Evolutionary conservation across 23 red algal species (phyloP).

Genomic region (Cyanidioschyzon merolae): DNA sequence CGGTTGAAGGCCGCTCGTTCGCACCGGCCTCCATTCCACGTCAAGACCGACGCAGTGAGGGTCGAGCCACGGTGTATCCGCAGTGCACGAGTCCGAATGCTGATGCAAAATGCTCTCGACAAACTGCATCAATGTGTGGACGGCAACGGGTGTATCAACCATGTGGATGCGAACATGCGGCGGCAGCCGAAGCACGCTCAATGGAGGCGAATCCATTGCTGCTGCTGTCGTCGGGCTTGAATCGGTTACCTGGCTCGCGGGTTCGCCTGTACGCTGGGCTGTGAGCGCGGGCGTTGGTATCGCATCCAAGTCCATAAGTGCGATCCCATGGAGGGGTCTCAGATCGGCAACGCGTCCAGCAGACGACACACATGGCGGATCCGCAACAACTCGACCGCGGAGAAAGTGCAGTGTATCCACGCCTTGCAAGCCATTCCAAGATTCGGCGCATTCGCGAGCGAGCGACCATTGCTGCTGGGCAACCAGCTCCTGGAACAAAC

Average conservation of each 20-base stretch:
- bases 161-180: not conserved
- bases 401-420: not conserved
- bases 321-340: not conserved
- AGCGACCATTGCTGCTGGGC: not conserved
- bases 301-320: not conserved
- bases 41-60: not conserved
- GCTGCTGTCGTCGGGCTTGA: not conserved
- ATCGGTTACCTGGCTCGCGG: not conserved
- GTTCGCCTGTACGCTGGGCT: too few relatives aligned
- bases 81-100: not conserved
- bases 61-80: not conserved
- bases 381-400: not conserved
- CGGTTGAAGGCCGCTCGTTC: not conserved
- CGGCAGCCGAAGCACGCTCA: not conserved
- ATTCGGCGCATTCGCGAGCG: not conserved
- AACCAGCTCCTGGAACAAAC: not conserved
- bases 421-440: not conserved
- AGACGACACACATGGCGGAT: not conserved
- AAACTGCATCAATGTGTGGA: not conserved
- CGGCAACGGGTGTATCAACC: not conserved
- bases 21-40: slow-evolving; percentile 1
- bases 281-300: too few relatives aligned
- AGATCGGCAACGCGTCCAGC: not conserved
- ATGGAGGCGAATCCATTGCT: not conserved
- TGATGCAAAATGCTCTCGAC: not conserved